phyloP scores from a whole-genome alignment of 2,329 filamentous ascomycete species.

The Hysterium pulicare region DNA sequence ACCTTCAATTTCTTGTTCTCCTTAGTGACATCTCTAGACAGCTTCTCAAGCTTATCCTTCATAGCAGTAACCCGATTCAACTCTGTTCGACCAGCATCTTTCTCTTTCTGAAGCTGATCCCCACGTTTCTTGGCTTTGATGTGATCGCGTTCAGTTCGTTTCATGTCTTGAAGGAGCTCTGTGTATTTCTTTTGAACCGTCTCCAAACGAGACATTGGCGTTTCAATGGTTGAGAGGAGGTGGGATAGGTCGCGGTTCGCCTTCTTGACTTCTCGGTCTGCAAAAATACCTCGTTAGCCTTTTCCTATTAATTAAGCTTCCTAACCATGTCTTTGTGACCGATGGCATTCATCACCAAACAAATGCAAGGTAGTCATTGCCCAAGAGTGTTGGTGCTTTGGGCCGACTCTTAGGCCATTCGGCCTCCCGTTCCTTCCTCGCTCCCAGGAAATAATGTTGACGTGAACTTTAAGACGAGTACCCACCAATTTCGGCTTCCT shows the following conservation, averaged over 20 bases:
- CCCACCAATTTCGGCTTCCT: constrained; percentile 89
- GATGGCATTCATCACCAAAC: constrained; percentile 6
- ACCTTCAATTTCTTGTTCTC: constrained; percentile 99
- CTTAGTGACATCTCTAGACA: constrained; percentile 88
- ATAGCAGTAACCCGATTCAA: constrained; percentile 84
- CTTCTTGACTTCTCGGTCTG: constrained; percentile 91
- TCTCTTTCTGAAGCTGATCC: constrained; percentile 93
- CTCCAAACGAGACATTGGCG: constrained; percentile 86
- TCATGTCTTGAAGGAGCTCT: constrained; percentile 91
- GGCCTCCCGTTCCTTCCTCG: too few relatives aligned
- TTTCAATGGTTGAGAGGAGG: constrained; percentile 82
- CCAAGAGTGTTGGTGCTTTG: too few relatives aligned
- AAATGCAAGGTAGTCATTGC: too few relatives aligned
- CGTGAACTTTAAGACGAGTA: constrained; percentile 10
- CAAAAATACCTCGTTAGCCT: constrained; percentile 28
- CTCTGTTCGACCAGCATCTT: constrained; percentile 83
- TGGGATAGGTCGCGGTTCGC: constrained; percentile 87
- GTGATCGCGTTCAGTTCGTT: constrained; percentile 89
- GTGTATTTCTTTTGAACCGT: constrained; percentile 86
- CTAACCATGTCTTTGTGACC: too few relatives aligned
- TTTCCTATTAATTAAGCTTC: too few relatives aligned
- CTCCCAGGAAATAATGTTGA: neutral
- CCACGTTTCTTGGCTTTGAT: constrained; percentile 93
- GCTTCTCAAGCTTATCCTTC: constrained; percentile 95
- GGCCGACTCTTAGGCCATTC: too few relatives aligned